Conservation (phyloP, 2,329 filamentous ascomycete species). For the Daldinia eschscholtzii region DNA sequence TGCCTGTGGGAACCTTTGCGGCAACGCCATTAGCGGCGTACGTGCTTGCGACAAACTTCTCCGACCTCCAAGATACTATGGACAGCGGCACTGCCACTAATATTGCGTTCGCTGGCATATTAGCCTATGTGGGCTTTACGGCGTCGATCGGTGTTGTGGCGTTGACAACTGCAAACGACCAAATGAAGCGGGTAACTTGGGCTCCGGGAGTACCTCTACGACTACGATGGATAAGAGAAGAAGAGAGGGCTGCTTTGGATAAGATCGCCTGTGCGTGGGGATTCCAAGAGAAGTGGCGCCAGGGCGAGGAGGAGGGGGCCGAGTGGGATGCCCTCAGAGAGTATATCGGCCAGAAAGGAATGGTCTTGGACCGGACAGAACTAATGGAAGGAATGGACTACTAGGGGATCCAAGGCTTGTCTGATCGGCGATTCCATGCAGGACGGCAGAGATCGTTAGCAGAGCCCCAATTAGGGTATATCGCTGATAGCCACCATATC, state of each 20-base stretch:
- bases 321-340: slow-evolving; percentile 91
- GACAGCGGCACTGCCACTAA: slow-evolving; percentile 79
- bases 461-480: background rate
- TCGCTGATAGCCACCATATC: slow-evolving; percentile 7
- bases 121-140: slow-evolving; percentile 86
- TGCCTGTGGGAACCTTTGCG: slow-evolving; percentile 69
- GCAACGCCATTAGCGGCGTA: slow-evolving; percentile 77
- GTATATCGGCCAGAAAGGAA: slow-evolving; percentile 83
- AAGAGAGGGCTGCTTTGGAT: slow-evolving; percentile 89
- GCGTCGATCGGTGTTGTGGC: slow-evolving; percentile 86
- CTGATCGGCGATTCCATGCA: background rate
- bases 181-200: slow-evolving; percentile 96
- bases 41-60: slow-evolving; percentile 75
- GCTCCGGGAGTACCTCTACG: slow-evolving; percentile 82
- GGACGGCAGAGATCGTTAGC: background rate
- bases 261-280: slow-evolving; percentile 90
- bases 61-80: slow-evolving; percentile 79
- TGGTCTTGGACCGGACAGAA: slow-evolving; percentile 90
- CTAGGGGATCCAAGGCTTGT: slow-evolving; percentile 51
- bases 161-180: slow-evolving; percentile 88
- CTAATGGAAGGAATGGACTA: slow-evolving; percentile 91
- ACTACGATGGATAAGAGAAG: slow-evolving; percentile 87
- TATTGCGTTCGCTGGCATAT: slow-evolving; percentile 82
- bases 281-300: slow-evolving; percentile 82
- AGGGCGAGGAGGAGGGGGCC: slow-evolving; percentile 89